Evolutionary conservation across 495 filamentous ascomycete genomes (phyloP).

Genomic region (Penicillium arizonense): DNA sequence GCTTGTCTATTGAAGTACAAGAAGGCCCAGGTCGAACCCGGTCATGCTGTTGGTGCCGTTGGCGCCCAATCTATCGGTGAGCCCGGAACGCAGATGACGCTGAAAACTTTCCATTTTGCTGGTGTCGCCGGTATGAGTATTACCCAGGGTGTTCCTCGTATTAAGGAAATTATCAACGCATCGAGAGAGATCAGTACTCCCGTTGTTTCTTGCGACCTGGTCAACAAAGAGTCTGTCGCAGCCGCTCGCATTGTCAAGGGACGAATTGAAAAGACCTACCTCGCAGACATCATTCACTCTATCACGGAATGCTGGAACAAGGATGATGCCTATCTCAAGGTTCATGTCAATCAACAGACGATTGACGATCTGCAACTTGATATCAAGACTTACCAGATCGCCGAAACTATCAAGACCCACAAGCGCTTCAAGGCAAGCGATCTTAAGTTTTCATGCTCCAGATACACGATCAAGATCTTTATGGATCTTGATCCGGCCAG

Average conservation of each 20-base stretch:
- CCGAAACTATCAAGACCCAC: constrained; percentile 66
- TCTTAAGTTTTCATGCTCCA: constrained; percentile 46
- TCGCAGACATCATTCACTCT: constrained; percentile 61
- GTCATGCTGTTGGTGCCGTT: constrained; percentile 95
- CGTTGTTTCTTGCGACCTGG: constrained; percentile 80
- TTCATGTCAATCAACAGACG: constrained; percentile 74
- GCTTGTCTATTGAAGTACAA: constrained; percentile 86
- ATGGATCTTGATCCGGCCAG: constrained; percentile 58
- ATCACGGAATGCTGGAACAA: constrained; percentile 82
- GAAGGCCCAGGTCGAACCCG: constrained; percentile 84
- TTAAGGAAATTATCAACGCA: constrained; percentile 99
- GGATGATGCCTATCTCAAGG: constrained; percentile 66
- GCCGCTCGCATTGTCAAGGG: constrained; percentile 86
- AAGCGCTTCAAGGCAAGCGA: constrained; percentile 71
- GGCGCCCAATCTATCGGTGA: constrained; percentile 98
- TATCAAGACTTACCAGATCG: constrained; percentile 66
- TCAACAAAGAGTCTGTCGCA: constrained; percentile 63
- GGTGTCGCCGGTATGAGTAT: constrained; percentile 99
- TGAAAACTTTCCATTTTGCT: constrained; percentile 99
- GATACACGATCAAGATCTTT: constrained; percentile 54
- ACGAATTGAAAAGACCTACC: constrained; percentile 70
- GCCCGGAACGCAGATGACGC: constrained; percentile 97
- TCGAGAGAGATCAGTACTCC: constrained; percentile 91
- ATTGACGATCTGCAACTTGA: constrained; percentile 78
- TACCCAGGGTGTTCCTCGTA: constrained; percentile 97